Base-by-base conservation (phyloP, 2,329 filamentous ascomycete species). In the Calonectria ilicicola region DNA sequence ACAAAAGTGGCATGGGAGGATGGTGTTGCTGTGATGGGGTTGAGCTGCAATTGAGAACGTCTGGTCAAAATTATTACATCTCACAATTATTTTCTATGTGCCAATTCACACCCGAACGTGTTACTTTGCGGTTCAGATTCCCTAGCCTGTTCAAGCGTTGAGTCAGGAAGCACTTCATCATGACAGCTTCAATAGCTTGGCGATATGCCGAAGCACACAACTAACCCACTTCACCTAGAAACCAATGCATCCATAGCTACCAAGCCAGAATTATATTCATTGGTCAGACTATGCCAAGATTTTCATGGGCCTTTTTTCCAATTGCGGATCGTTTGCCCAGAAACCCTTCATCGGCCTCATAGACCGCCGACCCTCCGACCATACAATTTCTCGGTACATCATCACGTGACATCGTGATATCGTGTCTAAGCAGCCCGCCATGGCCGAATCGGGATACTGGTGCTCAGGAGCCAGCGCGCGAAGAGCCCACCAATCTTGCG, bases 401-500 rank as follows among this genome's bases (percentile, higher is more conserved):
- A 3, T 74, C 78, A 79, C 78, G 77, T 79, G 78, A 79, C 56
- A 78, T 79, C 72, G 73, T 75, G 78, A 79, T 77, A 44, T 79
- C 76, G 77, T 79, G 77, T 78, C 76, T 74, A 56, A 72, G 74
- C 68, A 70, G 68, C 66, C 70, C 68, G 65, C 56, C 70, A 38
- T 62, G 42, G 72, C 64, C 38, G 9, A 65, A 64, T 51, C 40
- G 65, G 56, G 47, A 44, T 44, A 53, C 38, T 27, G 38, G 40
- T 51, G 60, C 12, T 63, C 23, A 71, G 69, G 38, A 62, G 63
- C 44, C 65, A 69, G 62, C 66, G 66, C 70, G 70, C 60, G 40
- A 69, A 58, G 60, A 65, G 53, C 63, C 56, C 38, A 51, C 53
- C 40, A 23, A 44, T 69, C 58, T 60, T 60, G 21, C 70, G 42